Conservation (phyloP, 306 rosid genomes). For the Ochetophila trinervis region DNA sequence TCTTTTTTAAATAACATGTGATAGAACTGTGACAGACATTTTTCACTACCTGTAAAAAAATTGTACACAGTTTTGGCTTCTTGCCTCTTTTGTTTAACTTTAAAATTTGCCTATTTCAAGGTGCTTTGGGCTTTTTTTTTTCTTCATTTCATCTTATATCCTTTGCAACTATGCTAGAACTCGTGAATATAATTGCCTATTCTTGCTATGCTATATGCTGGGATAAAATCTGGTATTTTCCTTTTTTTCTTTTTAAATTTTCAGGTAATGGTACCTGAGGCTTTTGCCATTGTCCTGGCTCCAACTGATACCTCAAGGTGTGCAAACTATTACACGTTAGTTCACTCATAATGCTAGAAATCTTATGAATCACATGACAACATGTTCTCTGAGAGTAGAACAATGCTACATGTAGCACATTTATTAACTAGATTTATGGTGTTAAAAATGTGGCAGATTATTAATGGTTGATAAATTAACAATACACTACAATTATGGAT, state of each 20-base stretch:
- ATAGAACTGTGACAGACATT: too few species aligned
- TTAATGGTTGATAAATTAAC: too few species aligned
- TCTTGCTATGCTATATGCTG: not conserved
- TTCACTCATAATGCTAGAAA: not conserved
- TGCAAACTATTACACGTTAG: not conserved
- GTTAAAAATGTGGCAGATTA: too few species aligned
- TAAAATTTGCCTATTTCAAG: not conserved
- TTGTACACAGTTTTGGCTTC: not conserved
- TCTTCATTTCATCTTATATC: not conserved
- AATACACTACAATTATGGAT: too few species aligned
- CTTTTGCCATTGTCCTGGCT: constrained; percentile 80
- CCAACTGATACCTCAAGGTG: constrained; percentile 72
- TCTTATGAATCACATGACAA: not conserved
- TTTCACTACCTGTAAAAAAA: too few species aligned
- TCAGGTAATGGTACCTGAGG: constrained; percentile 81
- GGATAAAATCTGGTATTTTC: not conserved
- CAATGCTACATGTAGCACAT: too few species aligned
- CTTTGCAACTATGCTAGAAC: not conserved
- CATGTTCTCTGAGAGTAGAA: too few species aligned
- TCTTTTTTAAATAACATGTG: not conserved
- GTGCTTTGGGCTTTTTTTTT: not conserved
- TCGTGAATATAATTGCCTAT: too few species aligned
- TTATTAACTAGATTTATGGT: too few species aligned
- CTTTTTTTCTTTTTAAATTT: constrained; percentile 18
- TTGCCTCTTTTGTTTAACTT: constrained; percentile 1